Percentiles rank a stretch among this genome's conserved stretches.
phyloP scores from a whole-genome alignment of 768 basidiomycete genomes.

The Mycena leptocephala region DNA sequence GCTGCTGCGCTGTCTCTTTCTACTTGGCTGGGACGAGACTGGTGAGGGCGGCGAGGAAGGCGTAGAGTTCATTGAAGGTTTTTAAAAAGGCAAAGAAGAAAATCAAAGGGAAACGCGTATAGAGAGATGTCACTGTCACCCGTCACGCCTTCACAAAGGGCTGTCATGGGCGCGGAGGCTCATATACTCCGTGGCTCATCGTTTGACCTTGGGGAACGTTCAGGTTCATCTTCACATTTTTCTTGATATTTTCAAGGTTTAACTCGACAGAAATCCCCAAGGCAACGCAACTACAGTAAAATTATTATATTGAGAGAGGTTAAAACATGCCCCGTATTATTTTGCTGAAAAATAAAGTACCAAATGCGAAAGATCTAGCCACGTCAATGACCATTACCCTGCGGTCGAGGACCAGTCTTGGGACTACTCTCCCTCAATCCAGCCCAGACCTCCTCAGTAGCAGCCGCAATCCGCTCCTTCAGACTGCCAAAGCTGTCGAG shows the following conservation, averaged over 20 bases:
- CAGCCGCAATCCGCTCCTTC: conserved; percentile 79
- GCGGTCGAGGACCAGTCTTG: conserved; percentile 34
- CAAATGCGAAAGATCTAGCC: background rate
- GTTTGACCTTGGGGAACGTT: too few relatives aligned
- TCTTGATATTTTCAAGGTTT: too few relatives aligned
- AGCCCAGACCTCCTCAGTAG: conserved; percentile 81
- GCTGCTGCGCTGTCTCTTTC: conserved; percentile 83
- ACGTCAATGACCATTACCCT: background rate
- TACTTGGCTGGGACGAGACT: conserved; percentile 56
- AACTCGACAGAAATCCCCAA: too few relatives aligned
- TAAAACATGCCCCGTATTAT: conserved; percentile 8
- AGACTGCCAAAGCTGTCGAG: conserved; percentile 88
- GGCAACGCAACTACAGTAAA: too few relatives aligned
- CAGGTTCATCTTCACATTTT: too few relatives aligned
- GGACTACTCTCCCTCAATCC: conserved; percentile 55
- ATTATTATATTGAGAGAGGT: background rate
- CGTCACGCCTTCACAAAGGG: background rate
- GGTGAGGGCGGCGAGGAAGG: conserved; percentile 61
- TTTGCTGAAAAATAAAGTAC: conserved; percentile 7
- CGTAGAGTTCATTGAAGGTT: conserved; percentile 50
- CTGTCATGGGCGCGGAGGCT: too few relatives aligned
- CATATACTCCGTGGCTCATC: too few relatives aligned
- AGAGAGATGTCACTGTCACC: conserved; percentile 26
- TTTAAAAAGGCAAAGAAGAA: background rate
- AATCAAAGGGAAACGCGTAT: conserved; percentile 36